A percentile compares a stretch with the other conserved stretches of the same genome.
phyloP scores from a whole-genome alignment of 371 early-diverging fungal species.

The Phascolomyces articulosus region DNA sequence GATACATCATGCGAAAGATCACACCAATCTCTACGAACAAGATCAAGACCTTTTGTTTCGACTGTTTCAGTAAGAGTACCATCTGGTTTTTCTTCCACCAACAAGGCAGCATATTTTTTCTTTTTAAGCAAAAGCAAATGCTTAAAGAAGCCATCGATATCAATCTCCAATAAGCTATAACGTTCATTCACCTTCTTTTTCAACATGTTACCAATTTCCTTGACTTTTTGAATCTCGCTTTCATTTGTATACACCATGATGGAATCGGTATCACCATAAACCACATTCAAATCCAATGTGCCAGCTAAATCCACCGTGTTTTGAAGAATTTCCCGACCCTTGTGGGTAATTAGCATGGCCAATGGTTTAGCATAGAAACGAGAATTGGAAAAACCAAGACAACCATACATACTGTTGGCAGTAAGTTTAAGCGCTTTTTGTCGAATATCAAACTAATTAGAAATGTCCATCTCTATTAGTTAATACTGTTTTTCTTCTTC shows the following conservation, averaged over 20 bases:
- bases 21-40: constrained; percentile 99
- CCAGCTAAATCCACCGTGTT: constrained; percentile 92
- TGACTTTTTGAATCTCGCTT: constrained; percentile 74
- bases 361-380: constrained; percentile 98
- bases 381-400: constrained; percentile 95
- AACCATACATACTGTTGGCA: constrained; percentile 99
- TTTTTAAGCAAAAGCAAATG: constrained; percentile 98
- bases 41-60: constrained; percentile 98
- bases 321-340: constrained; percentile 98
- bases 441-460: constrained; percentile 82
- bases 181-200: constrained; percentile 89
- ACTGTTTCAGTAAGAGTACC: constrained; percentile 63
- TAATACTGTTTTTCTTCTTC: not conserved
- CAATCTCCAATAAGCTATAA: constrained; percentile 96
- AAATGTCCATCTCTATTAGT: not conserved
- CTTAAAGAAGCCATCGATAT: constrained; percentile 96
- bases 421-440: constrained; percentile 99
- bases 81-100: constrained; percentile 65
- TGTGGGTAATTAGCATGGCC: constrained; percentile 97
- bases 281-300: constrained; percentile 82
- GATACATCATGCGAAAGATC: constrained; percentile 90
- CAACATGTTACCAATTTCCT: constrained; percentile 82
- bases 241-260: constrained; percentile 99
- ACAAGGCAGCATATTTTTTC: constrained; percentile 99
- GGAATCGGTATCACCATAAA: constrained; percentile 99